phyloP scores from a whole-genome alignment of 768 basidiomycete genomes.

The Pisolithus orientalis region DNA sequence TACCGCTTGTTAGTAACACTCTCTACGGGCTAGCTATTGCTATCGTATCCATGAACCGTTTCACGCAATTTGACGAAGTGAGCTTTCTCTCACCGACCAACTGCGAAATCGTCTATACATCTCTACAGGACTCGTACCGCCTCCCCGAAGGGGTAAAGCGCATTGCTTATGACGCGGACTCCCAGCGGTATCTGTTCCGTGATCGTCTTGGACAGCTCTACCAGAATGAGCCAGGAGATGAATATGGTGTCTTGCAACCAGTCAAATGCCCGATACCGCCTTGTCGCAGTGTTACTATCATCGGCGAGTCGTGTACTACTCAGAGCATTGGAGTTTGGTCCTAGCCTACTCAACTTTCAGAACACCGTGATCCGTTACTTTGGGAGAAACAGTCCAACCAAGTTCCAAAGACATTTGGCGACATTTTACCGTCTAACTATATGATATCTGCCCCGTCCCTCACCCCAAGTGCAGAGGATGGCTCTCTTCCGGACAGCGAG shows the following conservation, averaged over 20 bases:
- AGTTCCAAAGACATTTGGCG: constrained; percentile 35
- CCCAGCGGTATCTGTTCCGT: constrained; percentile 42
- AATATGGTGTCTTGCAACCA: constrained; percentile 39
- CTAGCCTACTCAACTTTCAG: constrained; percentile 9
- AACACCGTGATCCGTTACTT: constrained; percentile 21
- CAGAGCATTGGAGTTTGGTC: constrained; percentile 2
- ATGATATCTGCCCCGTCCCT: constrained; percentile 37
- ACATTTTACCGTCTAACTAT: constrained; percentile 40
- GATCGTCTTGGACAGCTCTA: constrained; percentile 42
- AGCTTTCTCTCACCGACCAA: background rate
- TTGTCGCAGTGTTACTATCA: constrained; percentile 21
- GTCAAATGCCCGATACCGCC: constrained; percentile 21
- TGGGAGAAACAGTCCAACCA: constrained; percentile 14
- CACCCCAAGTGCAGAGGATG: constrained; percentile 6
- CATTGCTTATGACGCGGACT: constrained; percentile 49
- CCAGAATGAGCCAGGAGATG: constrained; percentile 36
- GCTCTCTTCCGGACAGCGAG: background rate
- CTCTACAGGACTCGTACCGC: constrained; percentile 27
- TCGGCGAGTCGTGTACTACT: constrained; percentile 19
- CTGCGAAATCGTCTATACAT: background rate
- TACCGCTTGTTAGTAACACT: no score
- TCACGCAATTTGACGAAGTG: constrained; percentile 23
- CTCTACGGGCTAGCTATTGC: background rate
- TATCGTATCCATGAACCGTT: constrained; percentile 4
- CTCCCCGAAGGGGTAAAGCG: constrained; percentile 41